Evolutionary conservation across 2,329 filamentous ascomycete genomes (phyloP).

Genomic region (Plenodomus biglobosus): DNA sequence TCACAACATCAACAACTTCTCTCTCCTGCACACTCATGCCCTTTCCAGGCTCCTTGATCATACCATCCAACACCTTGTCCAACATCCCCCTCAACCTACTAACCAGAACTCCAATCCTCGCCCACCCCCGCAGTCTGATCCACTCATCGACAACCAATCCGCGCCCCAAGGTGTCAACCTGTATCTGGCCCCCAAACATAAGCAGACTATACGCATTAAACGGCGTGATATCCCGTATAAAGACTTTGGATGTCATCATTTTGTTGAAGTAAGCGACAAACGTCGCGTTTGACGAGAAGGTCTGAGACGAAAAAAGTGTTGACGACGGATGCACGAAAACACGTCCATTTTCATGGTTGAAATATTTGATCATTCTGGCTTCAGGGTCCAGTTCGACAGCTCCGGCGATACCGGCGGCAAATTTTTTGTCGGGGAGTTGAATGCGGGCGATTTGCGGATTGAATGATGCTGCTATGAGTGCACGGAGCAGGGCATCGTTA

Average conservation of each 20-base stretch:
- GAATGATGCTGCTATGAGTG: conserved; percentile 55
- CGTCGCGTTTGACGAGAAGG: conserved; percentile 70
- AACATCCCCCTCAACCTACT: conserved; percentile 81
- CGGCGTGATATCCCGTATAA: conserved; percentile 86
- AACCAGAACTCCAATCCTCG: conserved; percentile 87
- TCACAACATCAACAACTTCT: conserved; percentile 74
- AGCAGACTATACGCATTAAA: conserved; percentile 89
- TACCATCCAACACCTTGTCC: conserved; percentile 77
- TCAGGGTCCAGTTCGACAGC: conserved; percentile 93
- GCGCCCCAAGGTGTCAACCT: conserved; percentile 81
- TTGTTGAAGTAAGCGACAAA: conserved; percentile 91
- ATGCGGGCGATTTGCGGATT: conserved; percentile 87
- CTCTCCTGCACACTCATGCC: conserved; percentile 53
- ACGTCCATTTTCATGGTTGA: conserved; percentile 59
- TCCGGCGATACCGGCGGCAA: conserved; percentile 80
- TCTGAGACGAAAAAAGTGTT: conserved; percentile 79
- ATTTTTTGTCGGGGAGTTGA: conserved; percentile 94
- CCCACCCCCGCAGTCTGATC: conserved; percentile 86
- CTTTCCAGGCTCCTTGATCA: conserved; percentile 72
- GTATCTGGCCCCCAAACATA: conserved; percentile 82
- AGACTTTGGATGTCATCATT: conserved; percentile 89
- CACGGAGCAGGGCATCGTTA: conserved; percentile 51
- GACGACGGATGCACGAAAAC: conserved; percentile 93
- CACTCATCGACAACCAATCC: conserved; percentile 91
- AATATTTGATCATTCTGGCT: conserved; percentile 89